Evolutionary conservation across 768 basidiomycete genomes (phyloP).

Genomic region (Gymnopilus dilepis): DNA sequence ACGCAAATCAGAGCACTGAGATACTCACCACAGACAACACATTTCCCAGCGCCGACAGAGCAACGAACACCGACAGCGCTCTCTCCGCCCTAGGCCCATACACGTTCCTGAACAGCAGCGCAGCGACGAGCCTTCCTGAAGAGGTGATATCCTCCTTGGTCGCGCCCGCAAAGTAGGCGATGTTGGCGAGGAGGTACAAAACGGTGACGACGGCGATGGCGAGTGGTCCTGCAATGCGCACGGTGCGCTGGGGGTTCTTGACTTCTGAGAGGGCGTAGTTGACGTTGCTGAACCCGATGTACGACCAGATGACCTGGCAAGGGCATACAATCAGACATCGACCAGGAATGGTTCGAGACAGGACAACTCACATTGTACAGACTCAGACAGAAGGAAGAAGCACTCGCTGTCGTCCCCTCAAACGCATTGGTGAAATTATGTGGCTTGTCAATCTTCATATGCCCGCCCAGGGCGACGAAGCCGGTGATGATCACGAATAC

Average conservation of each 20-base stretch:
- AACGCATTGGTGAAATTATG: constrained; percentile 40
- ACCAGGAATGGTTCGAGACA: too few relatives aligned
- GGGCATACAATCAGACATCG: background rate
- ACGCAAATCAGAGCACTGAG: background rate
- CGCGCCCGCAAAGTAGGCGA: constrained; percentile 73
- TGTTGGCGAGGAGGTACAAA: constrained; percentile 64
- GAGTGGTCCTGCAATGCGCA: constrained; percentile 68
- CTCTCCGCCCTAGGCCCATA: constrained; percentile 61
- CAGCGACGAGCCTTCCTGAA: constrained; percentile 66
- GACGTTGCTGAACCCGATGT: constrained; percentile 67
- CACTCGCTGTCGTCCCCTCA: constrained; percentile 50
- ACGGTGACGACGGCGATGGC: constrained; percentile 58
- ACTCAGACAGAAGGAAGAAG: constrained; percentile 55
- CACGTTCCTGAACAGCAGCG: constrained; percentile 69
- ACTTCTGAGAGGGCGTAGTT: constrained; percentile 74
- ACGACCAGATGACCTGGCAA: constrained; percentile 53
- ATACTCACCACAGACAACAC: constrained; percentile 51
- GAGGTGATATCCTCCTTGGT: constrained; percentile 65
- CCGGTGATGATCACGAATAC: constrained; percentile 54
- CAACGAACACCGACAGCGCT: constrained; percentile 42
- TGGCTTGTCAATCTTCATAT: constrained; percentile 37
- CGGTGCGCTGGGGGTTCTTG: constrained; percentile 62
- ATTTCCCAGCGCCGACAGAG: constrained; percentile 64
- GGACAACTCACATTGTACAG: constrained; percentile 50
- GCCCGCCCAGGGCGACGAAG: constrained; percentile 46